phyloP scores from a whole-genome alignment of 192 early-diverging fungal species.

The Thamnidium elegans region DNA sequence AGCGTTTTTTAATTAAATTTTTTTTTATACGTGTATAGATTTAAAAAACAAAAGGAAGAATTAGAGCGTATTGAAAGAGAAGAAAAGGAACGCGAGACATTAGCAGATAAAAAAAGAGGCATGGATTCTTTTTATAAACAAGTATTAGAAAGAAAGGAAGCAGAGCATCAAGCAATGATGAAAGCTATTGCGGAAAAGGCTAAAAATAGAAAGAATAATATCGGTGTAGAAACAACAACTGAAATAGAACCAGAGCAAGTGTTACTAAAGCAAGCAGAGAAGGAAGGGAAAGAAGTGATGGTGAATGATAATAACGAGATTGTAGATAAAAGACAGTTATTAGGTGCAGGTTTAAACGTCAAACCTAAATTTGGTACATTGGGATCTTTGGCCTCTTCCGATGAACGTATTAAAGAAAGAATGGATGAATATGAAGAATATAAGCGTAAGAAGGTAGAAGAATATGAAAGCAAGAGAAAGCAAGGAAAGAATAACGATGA shows the following conservation, averaged over 20 bases:
- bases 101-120: slow-evolving; percentile 24
- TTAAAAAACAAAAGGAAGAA: slow-evolving; percentile 59
- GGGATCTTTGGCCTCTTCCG: slow-evolving; percentile 14
- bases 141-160: slow-evolving; percentile 53
- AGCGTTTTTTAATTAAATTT: no score
- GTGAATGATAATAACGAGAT: slow-evolving; percentile 72
- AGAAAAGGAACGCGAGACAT: slow-evolving; percentile 57
- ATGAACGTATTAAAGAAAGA: slow-evolving; percentile 27
- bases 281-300: slow-evolving; percentile 45
- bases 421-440: slow-evolving; percentile 42
- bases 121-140: slow-evolving; percentile 62
- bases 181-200: slow-evolving; percentile 15
- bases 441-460: slow-evolving; percentile 43
- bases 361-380: slow-evolving; percentile 33
- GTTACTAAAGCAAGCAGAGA: slow-evolving; percentile 37
- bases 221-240: not conserved
- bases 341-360: slow-evolving; percentile 72
- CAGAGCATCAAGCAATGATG: slow-evolving; percentile 29
- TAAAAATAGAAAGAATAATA: not conserved
- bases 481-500: slow-evolving; percentile 22
- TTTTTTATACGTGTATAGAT: slow-evolving; percentile 15
- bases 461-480: slow-evolving; percentile 27
- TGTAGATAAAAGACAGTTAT: slow-evolving; percentile 71
- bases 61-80: slow-evolving; percentile 56
- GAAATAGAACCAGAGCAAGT: slow-evolving; percentile 20